Base-by-base conservation (phyloP, 1,284 basidiomycete species). In the Entoloma clypeatum region DNA sequence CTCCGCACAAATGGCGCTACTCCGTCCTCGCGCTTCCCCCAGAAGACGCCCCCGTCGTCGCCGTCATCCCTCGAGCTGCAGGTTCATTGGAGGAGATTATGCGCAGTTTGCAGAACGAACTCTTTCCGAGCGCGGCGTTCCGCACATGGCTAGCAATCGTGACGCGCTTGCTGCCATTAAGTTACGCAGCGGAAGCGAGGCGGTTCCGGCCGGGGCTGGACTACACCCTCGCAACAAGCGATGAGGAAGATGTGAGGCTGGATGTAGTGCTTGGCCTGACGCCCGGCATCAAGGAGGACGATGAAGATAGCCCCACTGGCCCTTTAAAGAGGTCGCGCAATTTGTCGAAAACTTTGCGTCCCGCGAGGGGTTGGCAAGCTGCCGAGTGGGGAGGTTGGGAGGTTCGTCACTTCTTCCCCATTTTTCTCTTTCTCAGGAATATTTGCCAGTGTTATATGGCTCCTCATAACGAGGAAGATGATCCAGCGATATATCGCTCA, bases 311-410 rank as follows among this genome's bases (percentile, higher is more conserved):
- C n/a, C n/a, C n/a, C n/a, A n/a, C n/a, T n/a, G n/a, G n/a, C n/a
- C n/a, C n/a, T n/a, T n/a, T n/a, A n/a, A n/a, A n/a, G n/a, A n/a
- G n/a, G n/a, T n/a, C n/a, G n/a, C n/a, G n/a, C n/a, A n/a, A n/a
- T 39, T 38, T 43, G 42, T 43, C 39, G 30, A 49, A 30, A 43
- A 48, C 48, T 27, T 66, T 58, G 31, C 56, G 55, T 27, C 62
- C 59, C 46, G 57, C 54, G 44, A 62, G 55, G n/a, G 81, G 78
- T 16, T 92, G 89, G 89, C 72, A 79, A 55, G 72, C 71, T 24
- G 85, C 86, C 11, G 81, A 88, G 49, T 90, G 90, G 75, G 93
- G 93, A 41, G 93, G 92, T 16, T 96, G 93, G 93, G 92, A 96
- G 75, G 86, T 86, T 47, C 36, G 73, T 61, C 29, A 42, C 42